Evolutionary conservation across 805 yeast species (phyloP).

Genomic region (Kuraishia borneana): DNA sequence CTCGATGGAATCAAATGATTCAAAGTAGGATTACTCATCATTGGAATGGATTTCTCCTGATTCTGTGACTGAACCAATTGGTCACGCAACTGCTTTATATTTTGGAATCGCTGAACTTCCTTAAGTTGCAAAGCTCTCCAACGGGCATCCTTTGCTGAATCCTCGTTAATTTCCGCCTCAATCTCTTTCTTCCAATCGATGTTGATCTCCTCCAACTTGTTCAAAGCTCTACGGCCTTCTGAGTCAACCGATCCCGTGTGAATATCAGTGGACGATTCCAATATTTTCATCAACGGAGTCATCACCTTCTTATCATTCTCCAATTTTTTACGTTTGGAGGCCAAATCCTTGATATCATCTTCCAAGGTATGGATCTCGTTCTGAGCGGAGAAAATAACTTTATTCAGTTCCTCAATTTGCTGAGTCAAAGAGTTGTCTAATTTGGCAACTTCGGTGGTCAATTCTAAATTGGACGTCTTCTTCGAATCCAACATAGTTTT

Average conservation of each 20-base stretch:
- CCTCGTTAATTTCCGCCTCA: constrained; percentile 17
- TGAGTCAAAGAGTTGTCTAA: constrained; percentile 8
- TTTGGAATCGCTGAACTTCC: constrained; percentile 19
- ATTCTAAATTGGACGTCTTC: constrained; percentile 6
- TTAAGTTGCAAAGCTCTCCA: constrained; percentile 28
- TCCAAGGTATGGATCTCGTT: constrained; percentile 18
- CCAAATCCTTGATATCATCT: constrained; percentile 18
- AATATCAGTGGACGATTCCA: constrained; percentile 12
- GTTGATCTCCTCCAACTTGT: constrained; percentile 11
- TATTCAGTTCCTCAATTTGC: constrained; percentile 16
- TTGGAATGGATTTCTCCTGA: constrained; percentile 2
- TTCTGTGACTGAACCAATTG: constrained; percentile 1
- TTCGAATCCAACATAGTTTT: constrained; percentile 13
- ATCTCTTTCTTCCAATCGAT: constrained; percentile 21
- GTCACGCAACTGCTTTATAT: constrained; percentile 11
- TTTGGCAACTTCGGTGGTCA: constrained; percentile 8
- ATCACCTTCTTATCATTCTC: constrained; percentile 14
- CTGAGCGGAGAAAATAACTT: constrained; percentile 14
- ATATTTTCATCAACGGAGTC: constrained; percentile 10
- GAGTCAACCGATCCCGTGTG: constrained; percentile 17
- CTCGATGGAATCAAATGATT: constrained; percentile 8
- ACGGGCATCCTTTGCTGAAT: constrained; percentile 22
- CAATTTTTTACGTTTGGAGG: constrained; percentile 13
- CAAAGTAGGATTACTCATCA: constrained; percentile 4
- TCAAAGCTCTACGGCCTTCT: constrained; percentile 14